These are phyloP conservation scores for Xylariaceae sp. DNA, from an alignment of 2,329 filamentous ascomycete genomes.

Conservation along the genomic window DNA sequence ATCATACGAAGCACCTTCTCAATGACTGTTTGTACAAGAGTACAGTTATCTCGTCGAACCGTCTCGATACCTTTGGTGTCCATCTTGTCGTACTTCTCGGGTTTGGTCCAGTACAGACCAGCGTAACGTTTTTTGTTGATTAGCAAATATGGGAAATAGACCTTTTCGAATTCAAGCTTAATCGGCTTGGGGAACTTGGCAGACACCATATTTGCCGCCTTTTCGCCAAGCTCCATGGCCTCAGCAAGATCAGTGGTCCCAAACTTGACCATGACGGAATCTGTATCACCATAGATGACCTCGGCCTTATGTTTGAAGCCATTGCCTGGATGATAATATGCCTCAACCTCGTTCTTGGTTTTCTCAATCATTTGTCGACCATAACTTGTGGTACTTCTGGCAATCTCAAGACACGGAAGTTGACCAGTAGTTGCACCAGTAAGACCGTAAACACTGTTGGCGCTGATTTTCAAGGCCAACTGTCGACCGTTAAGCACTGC, in stretches of 20 bases:
- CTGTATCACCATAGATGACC: constrained; percentile 97
- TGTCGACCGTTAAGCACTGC: constrained; percentile 97
- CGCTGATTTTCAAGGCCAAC: constrained; percentile 90
- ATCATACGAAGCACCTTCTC: constrained; percentile 96
- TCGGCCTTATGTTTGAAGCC: constrained; percentile 92
- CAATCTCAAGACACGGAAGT: constrained; percentile 88
- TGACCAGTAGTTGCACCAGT: constrained; percentile 96
- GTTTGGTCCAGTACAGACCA: constrained; percentile 94
- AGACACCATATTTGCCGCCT: constrained; percentile 85
- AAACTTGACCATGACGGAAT: constrained; percentile 99
- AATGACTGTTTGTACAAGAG: constrained; percentile 93
- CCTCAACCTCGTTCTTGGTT: constrained; percentile 93
- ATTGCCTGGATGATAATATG: constrained; percentile 84
- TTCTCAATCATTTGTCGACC: constrained; percentile 98
- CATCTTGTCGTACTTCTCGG: constrained; percentile 98
- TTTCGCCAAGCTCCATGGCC: constrained; percentile 92
- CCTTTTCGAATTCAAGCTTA: constrained; percentile 98
- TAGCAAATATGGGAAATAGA: constrained; percentile 94
- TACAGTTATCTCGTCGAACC: constrained; percentile 92
- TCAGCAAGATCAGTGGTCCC: constrained; percentile 81
- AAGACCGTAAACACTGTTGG: constrained; percentile 96
- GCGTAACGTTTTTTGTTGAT: constrained; percentile 99
- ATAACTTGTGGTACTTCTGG: constrained; percentile 94
- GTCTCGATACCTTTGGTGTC: constrained; percentile 99
- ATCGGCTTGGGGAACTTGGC: constrained; percentile 93